Percentiles rank a stretch among this genome's conserved stretches.
Evolutionary conservation across 768 basidiomycete species (phyloP).

Genomic region (Rhizopogon sp.): DNA sequence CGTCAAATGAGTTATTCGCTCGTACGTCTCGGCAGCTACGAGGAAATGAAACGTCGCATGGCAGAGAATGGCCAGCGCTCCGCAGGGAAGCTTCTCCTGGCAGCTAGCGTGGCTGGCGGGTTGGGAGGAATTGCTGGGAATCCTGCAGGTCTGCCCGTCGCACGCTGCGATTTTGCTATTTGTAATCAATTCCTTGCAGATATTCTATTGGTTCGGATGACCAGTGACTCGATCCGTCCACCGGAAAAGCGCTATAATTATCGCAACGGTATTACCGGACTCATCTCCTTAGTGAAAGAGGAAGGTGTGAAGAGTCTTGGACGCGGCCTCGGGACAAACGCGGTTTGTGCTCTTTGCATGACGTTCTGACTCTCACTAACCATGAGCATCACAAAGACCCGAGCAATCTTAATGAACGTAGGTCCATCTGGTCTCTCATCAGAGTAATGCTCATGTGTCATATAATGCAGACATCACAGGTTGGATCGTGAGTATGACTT

Average conservation of each 20-base stretch:
- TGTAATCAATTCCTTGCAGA: constrained; percentile 33
- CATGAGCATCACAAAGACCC: constrained; percentile 29
- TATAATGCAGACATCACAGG: constrained; percentile 60
- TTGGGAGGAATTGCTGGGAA: constrained; percentile 84
- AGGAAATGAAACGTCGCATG: constrained; percentile 62
- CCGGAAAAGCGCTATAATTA: constrained; percentile 75
- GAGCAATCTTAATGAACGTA: constrained; percentile 76
- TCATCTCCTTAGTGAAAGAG: constrained; percentile 56
- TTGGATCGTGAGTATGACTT: constrained; percentile 65
- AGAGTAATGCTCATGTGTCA: background rate
- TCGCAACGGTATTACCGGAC: constrained; percentile 69
- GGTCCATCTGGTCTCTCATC: constrained; percentile 14
- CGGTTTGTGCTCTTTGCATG: constrained; percentile 36
- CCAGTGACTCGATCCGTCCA: constrained; percentile 74
- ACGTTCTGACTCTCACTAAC: background rate
- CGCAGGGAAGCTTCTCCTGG: constrained; percentile 49
- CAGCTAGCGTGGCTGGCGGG: constrained; percentile 70
- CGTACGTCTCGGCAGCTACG: constrained; percentile 79
- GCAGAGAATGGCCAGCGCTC: constrained; percentile 47
- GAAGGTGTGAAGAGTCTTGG: constrained; percentile 69
- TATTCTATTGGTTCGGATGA: constrained; percentile 81
- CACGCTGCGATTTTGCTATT: background rate
- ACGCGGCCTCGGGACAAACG: constrained; percentile 77
- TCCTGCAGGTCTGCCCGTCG: constrained; percentile 52
- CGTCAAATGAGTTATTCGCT: constrained; percentile 92